A percentile compares a stretch with the other conserved stretches of the same genome.
These are phyloP conservation scores for Ilyonectria destructans DNA, from an alignment of 2,329 filamentous ascomycete species.

Conservation along the genomic window DNA sequence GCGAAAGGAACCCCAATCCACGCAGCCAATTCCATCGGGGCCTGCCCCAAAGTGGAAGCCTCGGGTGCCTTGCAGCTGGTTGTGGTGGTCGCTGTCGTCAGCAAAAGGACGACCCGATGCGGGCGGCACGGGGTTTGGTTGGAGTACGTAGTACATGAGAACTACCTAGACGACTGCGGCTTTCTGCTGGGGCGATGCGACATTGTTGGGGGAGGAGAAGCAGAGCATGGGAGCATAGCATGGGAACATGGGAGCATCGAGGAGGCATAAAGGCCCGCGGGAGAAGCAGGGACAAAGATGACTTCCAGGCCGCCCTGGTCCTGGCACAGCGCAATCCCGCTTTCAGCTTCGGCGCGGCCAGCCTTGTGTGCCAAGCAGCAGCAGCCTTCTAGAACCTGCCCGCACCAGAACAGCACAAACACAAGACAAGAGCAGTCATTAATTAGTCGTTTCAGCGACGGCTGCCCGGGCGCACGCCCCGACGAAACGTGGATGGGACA, in stretches of 20 bases:
- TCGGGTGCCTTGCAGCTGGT: conserved; percentile 37
- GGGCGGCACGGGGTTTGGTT: conserved; percentile 14
- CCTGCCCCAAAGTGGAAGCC: conserved; percentile 26
- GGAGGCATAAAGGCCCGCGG: neutral
- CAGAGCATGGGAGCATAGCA: neutral
- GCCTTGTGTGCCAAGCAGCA: neutral
- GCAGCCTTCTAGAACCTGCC: neutral
- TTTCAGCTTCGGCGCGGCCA: neutral
- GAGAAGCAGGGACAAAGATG: conserved; percentile 4
- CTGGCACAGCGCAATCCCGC: neutral
- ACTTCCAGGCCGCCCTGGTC: neutral
- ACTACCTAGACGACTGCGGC: neutral
- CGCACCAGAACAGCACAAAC: neutral
- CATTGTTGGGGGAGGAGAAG: conserved; percentile 14
- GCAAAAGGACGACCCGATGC: conserved; percentile 4
- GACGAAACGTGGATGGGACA: conserved; percentile 18
- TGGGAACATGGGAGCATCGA: conserved; percentile 1
- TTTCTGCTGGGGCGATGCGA: conserved; percentile 25
- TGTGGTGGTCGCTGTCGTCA: conserved; percentile 27
- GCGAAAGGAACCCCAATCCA: conserved; percentile 19
- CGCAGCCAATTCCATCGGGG: conserved; percentile 18
- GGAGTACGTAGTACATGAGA: neutral
- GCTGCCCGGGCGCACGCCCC: conserved; percentile 22
- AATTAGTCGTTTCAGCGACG: conserved; percentile 21
- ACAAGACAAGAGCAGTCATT: neutral